Percentiles rank a stretch among this genome's conserved stretches.
These are phyloP conservation scores for Kodamaea laetipori DNA, from an alignment of 805 yeast species.

Conservation along the genomic window DNA sequence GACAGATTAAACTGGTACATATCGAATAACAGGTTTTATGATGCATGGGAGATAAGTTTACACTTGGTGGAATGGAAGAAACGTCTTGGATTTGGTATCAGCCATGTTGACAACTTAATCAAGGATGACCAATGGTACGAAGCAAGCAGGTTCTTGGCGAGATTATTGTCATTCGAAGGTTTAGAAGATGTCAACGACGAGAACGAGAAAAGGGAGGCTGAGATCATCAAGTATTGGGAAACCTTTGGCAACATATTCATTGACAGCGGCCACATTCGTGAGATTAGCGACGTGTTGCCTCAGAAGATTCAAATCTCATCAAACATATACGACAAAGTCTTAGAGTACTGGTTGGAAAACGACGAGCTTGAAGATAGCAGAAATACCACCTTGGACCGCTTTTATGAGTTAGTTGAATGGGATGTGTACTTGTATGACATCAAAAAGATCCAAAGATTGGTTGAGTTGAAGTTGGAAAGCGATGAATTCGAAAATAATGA, in stretches of 20 bases:
- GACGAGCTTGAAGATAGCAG: conserved; percentile 16
- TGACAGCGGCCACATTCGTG: conserved; percentile 45
- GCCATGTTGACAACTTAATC: conserved; percentile 50
- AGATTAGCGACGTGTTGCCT: conserved; percentile 62
- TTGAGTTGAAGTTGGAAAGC: conserved; percentile 50
- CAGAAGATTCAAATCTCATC: conserved; percentile 33
- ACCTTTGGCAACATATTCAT: conserved; percentile 59
- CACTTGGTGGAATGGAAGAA: conserved; percentile 52
- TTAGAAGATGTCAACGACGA: conserved; percentile 28
- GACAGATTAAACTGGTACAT: conserved; percentile 78
- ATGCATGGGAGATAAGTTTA: conserved; percentile 80
- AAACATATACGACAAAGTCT: conserved; percentile 41
- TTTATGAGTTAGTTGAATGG: conserved; percentile 60
- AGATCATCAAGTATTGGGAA: conserved; percentile 56
- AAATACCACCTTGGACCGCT: conserved; percentile 19
- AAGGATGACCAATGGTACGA: conserved; percentile 52
- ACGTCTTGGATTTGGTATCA: conserved; percentile 61
- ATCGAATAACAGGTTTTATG: conserved; percentile 51
- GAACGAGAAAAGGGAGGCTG: conserved; percentile 22
- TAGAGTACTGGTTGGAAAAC: conserved; percentile 47
- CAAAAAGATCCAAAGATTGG: conserved; percentile 39
- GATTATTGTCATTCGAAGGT: conserved; percentile 23
- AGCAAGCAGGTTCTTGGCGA: conserved; percentile 52
- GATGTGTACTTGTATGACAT: conserved; percentile 52
- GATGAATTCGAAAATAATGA: conserved; percentile 13